Evolutionary conservation across 208 protist species (phyloP).

Genomic region (Polymyxa betae): DNA sequence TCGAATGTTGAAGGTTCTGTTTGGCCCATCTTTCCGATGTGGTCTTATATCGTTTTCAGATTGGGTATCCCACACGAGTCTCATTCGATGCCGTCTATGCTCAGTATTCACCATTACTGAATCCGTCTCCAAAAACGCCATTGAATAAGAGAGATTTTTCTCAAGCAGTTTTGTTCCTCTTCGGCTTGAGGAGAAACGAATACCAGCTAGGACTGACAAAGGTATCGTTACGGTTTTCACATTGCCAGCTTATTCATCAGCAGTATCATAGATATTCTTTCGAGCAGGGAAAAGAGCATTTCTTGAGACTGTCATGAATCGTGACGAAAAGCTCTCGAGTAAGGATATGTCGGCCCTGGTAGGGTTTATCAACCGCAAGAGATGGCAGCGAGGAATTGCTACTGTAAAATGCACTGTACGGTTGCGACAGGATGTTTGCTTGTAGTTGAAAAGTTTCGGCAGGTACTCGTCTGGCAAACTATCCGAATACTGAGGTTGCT

Average conservation of each 20-base stretch:
- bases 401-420: constrained; percentile 30
- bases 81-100: constrained; percentile 51
- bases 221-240: background rate
- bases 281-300: constrained; percentile 34
- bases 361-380: constrained; percentile 53
- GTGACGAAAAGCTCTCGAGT: constrained; percentile 31
- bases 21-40: background rate
- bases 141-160: constrained; percentile 57
- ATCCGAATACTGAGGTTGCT: background rate
- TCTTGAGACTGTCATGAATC: constrained; percentile 54
- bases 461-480: background rate
- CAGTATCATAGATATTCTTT: constrained; percentile 54
- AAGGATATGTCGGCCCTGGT: constrained; percentile 46
- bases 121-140: background rate
- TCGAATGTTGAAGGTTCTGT: constrained; percentile 62
- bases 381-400: constrained; percentile 45
- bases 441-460: background rate
- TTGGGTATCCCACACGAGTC: constrained; percentile 65
- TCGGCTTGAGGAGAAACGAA: constrained; percentile 48
- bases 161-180: constrained; percentile 50
- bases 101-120: constrained; percentile 38
- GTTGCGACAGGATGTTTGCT: background rate
- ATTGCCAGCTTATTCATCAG: background rate
- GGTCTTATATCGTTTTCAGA: background rate
- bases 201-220: constrained; percentile 61